Evolutionary conservation across 2,329 filamentous ascomycete genomes (phyloP), one percentile per base, ranked within the genome.

Genomic region (Penicillium sp.): DNA sequence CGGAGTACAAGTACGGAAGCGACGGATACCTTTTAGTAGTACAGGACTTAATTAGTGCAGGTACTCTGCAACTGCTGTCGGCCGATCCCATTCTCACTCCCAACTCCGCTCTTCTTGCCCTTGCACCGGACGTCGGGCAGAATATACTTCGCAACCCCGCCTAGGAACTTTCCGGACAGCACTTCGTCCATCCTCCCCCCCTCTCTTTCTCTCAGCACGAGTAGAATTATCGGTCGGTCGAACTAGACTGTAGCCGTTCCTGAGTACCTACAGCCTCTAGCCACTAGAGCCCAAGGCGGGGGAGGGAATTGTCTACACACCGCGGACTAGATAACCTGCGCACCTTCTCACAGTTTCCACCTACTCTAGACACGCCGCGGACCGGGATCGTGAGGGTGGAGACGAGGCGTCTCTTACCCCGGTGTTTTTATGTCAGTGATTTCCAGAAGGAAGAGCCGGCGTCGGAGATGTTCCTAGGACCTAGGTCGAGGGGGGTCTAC

Each of bases 101-200:
- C 22, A 45, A 46, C 43, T 46, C 43, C 43, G 25, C 25, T 16
- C 16, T 43, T 54, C 46, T 13, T 48, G n/a, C 43, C 51, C 38
- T 16, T 48, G 52, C 46, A 42, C 22, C 33, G 28, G 11, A 5
- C n/a, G 53, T 59, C 55, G 58, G 58, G 55, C 55, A 58, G 46
- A 52, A 53, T 54, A 16, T n/a, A 25, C 52, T 57, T 57, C 53
- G 48, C 38, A 62, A 62, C 63, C 65, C 65, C 65, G 58, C 63
- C 46, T 57, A 63, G 63, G 63, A 60, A 64, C 30, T 52, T 55
- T 55, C 58, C 65, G 63, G 65, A 55, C 56, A 53, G 13, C 14
- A 37, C 35, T 13, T 22, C 19, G 19, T 22, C 19, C 19, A 22
- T 22, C 35, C 35, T 37, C 35, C 6, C 35, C 14, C 33, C 10